phyloP scores from a whole-genome alignment of 257 asterid genomes.

The Capsicum rhomboideum region DNA sequence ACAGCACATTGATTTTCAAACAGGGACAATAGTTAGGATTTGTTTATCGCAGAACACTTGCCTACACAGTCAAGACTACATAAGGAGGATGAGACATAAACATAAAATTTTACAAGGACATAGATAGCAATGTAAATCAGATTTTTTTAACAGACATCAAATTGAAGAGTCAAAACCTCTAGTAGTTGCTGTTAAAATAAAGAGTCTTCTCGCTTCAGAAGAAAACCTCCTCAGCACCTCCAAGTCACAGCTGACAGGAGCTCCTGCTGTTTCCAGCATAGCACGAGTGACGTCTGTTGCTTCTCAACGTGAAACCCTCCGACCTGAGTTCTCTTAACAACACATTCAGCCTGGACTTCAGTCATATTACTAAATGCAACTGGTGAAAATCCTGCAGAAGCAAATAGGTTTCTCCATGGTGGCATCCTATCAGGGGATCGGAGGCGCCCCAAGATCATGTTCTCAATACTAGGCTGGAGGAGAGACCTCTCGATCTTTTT shows the following conservation, averaged over 20 bases:
- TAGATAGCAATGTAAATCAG: not conserved
- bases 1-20: not conserved
- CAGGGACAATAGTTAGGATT: not conserved
- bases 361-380: slow-evolving; percentile 29
- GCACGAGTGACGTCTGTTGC: slow-evolving; percentile 33
- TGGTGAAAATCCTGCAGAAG: slow-evolving; percentile 35
- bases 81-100: not conserved
- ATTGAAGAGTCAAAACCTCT: slow-evolving; percentile 17
- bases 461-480: slow-evolving; percentile 46
- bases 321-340: slow-evolving; percentile 27
- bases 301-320: slow-evolving; percentile 43
- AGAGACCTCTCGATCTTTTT: slow-evolving; percentile 38
- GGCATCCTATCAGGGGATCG: slow-evolving; percentile 26
- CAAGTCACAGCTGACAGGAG: slow-evolving; percentile 38
- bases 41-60: not conserved
- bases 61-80: slow-evolving; percentile 4
- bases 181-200: not conserved
- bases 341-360: slow-evolving; percentile 46
- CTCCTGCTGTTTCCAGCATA: slow-evolving; percentile 40
- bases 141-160: slow-evolving; percentile 9
- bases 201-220: slow-evolving; percentile 5
- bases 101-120: not conserved
- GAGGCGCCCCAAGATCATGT: slow-evolving; percentile 32
- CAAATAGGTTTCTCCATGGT: slow-evolving; percentile 30
- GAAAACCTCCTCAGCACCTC: slow-evolving; percentile 31